Conservation (phyloP, 495 filamentous ascomycete species). For the Thermochaetoides thermophila region DNA sequence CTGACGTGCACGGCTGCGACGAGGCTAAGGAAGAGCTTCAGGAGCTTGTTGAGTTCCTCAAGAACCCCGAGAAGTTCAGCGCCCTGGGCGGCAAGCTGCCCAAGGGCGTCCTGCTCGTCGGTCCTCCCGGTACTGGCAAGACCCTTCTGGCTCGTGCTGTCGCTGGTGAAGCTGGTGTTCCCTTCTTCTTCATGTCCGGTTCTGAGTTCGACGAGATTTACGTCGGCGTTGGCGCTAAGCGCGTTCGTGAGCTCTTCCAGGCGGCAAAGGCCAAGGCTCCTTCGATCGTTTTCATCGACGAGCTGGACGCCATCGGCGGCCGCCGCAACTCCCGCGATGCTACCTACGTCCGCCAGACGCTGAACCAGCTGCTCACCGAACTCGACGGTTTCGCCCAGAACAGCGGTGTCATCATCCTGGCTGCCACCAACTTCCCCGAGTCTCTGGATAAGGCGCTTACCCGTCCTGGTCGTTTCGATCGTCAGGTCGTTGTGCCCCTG, state of each 20-base stretch:
- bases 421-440: conserved; percentile 90
- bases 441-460: conserved; percentile 88
- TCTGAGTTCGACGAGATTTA: conserved; percentile 98
- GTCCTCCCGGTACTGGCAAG: conserved; percentile 94
- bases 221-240: conserved; percentile 94
- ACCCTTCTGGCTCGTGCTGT: conserved; percentile 94
- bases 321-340: conserved; percentile 88
- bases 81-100: conserved; percentile 88
- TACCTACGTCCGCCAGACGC: conserved; percentile 90
- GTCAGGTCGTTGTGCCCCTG: conserved; percentile 72
- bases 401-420: conserved; percentile 86
- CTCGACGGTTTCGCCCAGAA: conserved; percentile 92
- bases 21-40: conserved; percentile 97
- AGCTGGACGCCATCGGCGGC: conserved; percentile 89
- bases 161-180: conserved; percentile 91
- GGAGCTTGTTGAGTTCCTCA: conserved; percentile 89
- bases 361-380: conserved; percentile 97
- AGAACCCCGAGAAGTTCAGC: conserved; percentile 81
- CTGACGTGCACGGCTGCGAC: conserved; percentile 91
- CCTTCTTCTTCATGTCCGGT: conserved; percentile 99
- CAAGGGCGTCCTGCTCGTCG: conserved; percentile 90
- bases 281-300: conserved; percentile 96
- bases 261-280: conserved; percentile 79
- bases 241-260: conserved; percentile 88
- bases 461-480: conserved; percentile 88